Percentiles rank a stretch among this genome's conserved stretches.
phyloP scores from a whole-genome alignment of 106 monocot genomes.

The Cymbidium sinense region DNA sequence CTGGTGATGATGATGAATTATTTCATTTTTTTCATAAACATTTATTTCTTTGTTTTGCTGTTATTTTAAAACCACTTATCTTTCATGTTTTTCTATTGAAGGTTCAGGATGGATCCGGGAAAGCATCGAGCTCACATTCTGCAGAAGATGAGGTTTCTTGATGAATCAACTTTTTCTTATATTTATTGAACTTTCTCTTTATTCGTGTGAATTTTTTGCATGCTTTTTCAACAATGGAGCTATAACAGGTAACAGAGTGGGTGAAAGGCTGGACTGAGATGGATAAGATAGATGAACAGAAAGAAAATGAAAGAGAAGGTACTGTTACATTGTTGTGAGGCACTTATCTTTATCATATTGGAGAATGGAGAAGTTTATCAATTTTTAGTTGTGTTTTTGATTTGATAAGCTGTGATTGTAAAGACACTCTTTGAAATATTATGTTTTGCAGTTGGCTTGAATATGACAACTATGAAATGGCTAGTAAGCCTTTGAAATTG shows the following conservation, averaged over 20 bases:
- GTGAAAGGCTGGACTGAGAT: background rate
- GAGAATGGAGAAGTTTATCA: background rate
- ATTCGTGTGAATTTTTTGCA: background rate
- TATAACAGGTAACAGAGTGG: constrained; percentile 3
- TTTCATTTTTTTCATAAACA: background rate
- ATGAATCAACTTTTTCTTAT: background rate
- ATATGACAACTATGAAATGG: background rate
- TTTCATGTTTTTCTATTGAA: background rate
- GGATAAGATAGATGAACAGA: constrained; percentile 7
- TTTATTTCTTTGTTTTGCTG: background rate
- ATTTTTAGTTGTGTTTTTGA: background rate
- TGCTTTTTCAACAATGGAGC: background rate
- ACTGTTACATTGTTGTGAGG: background rate
- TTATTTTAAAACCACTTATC: background rate
- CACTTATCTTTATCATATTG: background rate
- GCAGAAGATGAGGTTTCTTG: constrained; percentile 6
- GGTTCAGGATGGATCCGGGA: constrained; percentile 3
- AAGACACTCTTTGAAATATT: background rate
- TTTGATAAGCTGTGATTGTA: constrained; percentile 1
- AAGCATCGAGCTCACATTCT: constrained; percentile 4
- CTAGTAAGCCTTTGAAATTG: background rate
- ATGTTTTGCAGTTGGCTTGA: background rate
- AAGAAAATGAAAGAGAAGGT: constrained; percentile 5
- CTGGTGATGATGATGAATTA: background rate
- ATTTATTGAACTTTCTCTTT: background rate